phyloP scores from a whole-genome alignment of 2,329 filamentous ascomycete species.

The Hirsutella thompsonii region DNA sequence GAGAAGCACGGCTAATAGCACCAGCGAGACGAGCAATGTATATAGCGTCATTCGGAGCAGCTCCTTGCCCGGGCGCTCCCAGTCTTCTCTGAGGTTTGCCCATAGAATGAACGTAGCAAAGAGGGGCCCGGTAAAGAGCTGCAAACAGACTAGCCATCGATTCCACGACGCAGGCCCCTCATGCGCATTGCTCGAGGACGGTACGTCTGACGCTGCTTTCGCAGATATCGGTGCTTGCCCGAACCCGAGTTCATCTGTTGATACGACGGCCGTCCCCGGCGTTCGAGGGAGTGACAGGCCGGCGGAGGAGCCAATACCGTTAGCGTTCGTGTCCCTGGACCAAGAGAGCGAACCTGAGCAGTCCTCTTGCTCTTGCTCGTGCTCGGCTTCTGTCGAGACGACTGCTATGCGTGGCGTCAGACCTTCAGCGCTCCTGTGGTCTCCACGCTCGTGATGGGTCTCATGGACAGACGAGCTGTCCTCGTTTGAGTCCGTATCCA shows the following conservation, averaged over 20 bases:
- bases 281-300: conserved; percentile 9
- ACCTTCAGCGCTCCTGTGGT: conserved; percentile 15
- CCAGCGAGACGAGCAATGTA: conserved; percentile 55
- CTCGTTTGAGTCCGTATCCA: conserved; percentile 55
- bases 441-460: conserved; percentile 15
- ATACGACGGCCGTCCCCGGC: conserved; percentile 8
- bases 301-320: conserved; percentile 4
- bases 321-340: conserved; percentile 12
- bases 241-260: not conserved
- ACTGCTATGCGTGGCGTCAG: conserved; percentile 21
- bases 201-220: conserved; percentile 19
- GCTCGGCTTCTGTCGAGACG: conserved; percentile 19
- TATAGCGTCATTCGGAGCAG: conserved; percentile 46
- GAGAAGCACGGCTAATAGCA: conserved; percentile 54
- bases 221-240: conserved; percentile 1
- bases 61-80: conserved; percentile 33
- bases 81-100: conserved; percentile 50
- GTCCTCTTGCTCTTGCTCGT: conserved; percentile 46
- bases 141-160: conserved; percentile 75
- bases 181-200: conserved; percentile 17
- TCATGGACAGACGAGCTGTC: conserved; percentile 13
- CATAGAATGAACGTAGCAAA: conserved; percentile 70
- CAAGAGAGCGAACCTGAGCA: conserved; percentile 35
- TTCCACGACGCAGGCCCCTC: conserved; percentile 58
- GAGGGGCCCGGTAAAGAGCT: conserved; percentile 75